These are phyloP conservation scores for Exobasidium cylindrosporum DNA, from an alignment of 1,284 basidiomycete genomes.

Conservation along the genomic window DNA sequence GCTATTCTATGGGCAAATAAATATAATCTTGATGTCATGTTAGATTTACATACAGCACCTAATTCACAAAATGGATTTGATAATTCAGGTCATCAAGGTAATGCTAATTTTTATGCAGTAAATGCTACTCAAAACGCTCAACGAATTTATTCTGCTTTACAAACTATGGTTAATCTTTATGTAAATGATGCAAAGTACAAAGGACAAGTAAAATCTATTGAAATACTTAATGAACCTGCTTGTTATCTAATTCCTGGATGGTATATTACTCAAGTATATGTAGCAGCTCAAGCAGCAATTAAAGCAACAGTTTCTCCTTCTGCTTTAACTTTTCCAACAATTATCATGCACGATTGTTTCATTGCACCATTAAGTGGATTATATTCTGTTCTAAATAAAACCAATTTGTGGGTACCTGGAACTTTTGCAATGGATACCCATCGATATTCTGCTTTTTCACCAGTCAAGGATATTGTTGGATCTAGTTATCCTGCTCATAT, in stretches of 20 bases:
- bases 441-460: constrained; percentile 16
- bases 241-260: constrained; percentile 31
- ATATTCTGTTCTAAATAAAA: constrained; percentile 7
- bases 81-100: constrained; percentile 11
- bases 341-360: constrained; percentile 56
- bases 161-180: constrained; percentile 11
- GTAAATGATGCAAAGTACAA: constrained; percentile 20
- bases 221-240: constrained; percentile 12
- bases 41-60: constrained; percentile 55
- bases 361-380: constrained; percentile 26
- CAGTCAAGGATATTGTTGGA: neutral
- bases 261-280: constrained; percentile 42
- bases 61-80: constrained; percentile 27
- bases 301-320: constrained; percentile 16
- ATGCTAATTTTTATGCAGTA: constrained; percentile 2
- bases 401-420: neutral
- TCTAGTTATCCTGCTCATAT: constrained; percentile 13
- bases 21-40: constrained; percentile 51
- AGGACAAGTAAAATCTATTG: constrained; percentile 24
- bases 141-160: constrained; percentile 9
- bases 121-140: neutral
- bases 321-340: constrained; percentile 43
- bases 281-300: constrained; percentile 46
- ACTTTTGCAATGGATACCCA: constrained; percentile 16
- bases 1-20: constrained; percentile 18